A percentile compares a stretch with the other conserved stretches of the same genome.
phyloP scores from a whole-genome alignment of 495 filamentous ascomycete species.

The Aspergillus hancockii region DNA sequence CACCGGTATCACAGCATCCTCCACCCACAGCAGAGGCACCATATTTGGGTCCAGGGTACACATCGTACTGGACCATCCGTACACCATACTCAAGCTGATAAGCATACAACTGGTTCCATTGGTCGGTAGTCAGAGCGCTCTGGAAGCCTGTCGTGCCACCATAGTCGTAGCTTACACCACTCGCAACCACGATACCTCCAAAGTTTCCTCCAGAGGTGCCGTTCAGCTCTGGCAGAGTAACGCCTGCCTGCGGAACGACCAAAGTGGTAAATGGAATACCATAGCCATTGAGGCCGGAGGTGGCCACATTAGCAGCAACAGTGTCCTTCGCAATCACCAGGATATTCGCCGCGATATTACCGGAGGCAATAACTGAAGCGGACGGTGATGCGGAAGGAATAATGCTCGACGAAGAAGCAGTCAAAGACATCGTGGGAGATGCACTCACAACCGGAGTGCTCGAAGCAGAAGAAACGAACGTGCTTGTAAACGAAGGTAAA shows the following conservation, averaged over 20 bases:
- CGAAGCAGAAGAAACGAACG: slow-evolving; percentile 19
- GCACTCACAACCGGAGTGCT: slow-evolving; percentile 18
- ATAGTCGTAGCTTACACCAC: slow-evolving; percentile 59
- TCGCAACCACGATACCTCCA: slow-evolving; percentile 56
- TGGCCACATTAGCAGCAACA: slow-evolving; percentile 45
- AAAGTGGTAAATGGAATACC: slow-evolving; percentile 60
- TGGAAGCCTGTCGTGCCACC: slow-evolving; percentile 37
- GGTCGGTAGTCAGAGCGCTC: slow-evolving; percentile 56
- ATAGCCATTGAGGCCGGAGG: slow-evolving; percentile 58
- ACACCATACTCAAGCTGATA: slow-evolving; percentile 61
- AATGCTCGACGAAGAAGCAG: slow-evolving; percentile 16
- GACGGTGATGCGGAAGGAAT: slow-evolving; percentile 23
- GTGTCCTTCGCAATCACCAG: slow-evolving; percentile 59
- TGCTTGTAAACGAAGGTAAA: slow-evolving; percentile 20
- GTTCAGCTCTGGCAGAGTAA: slow-evolving; percentile 53
- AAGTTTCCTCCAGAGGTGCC: slow-evolving; percentile 53
- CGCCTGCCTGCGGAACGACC: slow-evolving; percentile 53
- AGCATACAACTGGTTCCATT: slow-evolving; percentile 57
- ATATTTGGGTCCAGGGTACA: slow-evolving; percentile 53
- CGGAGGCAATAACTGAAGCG: slow-evolving; percentile 23
- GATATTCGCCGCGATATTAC: slow-evolving; percentile 47
- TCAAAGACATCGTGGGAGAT: slow-evolving; percentile 30
- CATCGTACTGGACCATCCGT: slow-evolving; percentile 62
- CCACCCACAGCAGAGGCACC: slow-evolving; percentile 40
- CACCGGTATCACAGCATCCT: slow-evolving; percentile 50